Evolutionary conservation across 169 alveolate species (phyloP).

Genomic region (Plasmodium ovale): DNA sequence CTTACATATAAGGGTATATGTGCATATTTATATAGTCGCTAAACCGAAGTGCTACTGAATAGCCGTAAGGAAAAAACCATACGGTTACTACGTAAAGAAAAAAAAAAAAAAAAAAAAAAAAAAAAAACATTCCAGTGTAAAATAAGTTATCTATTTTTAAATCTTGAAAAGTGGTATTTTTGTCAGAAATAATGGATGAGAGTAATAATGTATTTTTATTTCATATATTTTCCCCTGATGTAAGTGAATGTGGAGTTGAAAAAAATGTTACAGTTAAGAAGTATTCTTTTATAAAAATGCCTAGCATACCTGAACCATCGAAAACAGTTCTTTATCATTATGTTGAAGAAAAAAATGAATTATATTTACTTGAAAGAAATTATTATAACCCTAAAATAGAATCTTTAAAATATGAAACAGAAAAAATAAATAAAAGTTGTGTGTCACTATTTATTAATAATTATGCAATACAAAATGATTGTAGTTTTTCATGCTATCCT

Average conservation of each 20-base stretch:
- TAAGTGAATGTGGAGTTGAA: background rate
- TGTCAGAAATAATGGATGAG: slow-evolving; percentile 18
- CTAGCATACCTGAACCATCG: slow-evolving; percentile 64
- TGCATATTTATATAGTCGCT: no score
- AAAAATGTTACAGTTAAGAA: slow-evolving; percentile 5
- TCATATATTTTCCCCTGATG: slow-evolving; percentile 30
- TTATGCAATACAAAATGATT: slow-evolving; percentile 52
- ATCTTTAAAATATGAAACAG: slow-evolving; percentile 36
- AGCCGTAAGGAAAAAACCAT: no score
- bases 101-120: no score
- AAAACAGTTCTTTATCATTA: slow-evolving; percentile 45
- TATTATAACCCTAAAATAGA: slow-evolving; percentile 68
- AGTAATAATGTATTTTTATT: slow-evolving; percentile 48
- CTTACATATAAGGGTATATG: no score
- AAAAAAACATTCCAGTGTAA: background rate
- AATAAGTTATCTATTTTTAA: background rate
- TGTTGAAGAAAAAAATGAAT: slow-evolving; percentile 28
- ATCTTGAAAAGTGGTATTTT: background rate
- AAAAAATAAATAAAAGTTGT: slow-evolving; percentile 65
- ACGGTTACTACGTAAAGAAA: no score
- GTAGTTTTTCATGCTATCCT: slow-evolving; percentile 62
- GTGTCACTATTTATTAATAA: slow-evolving; percentile 68
- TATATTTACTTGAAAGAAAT: slow-evolving; percentile 54
- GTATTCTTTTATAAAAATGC: slow-evolving; percentile 57
- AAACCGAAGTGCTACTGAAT: no score